Base-by-base conservation (phyloP, 257 asterid genomes). In the Ballota nigra region DNA sequence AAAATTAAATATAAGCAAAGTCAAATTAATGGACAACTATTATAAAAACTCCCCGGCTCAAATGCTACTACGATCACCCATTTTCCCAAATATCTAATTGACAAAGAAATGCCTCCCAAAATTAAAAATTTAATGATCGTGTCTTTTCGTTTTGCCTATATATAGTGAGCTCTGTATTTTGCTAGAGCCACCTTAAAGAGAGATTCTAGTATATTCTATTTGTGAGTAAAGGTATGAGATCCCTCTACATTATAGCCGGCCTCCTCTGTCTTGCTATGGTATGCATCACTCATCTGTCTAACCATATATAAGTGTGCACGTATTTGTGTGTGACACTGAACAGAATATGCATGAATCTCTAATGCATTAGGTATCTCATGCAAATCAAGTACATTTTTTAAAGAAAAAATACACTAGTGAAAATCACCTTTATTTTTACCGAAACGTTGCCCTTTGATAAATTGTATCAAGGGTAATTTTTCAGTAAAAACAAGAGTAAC, bases 211-310 rank as follows among this genome's bases (percentile, higher is more conserved):
- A 12, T 15, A 65, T 66, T 8, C 19, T 6, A 45, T 36, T 11
- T 23, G 19, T 3, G 3, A 18, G 9, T 36, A 41, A 33, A 73
- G 49, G 53, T 18, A 81, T 81, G 86, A 79, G 74, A 34, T 63
- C 74, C 18, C 6, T 33, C 4, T 16, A 63, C 58, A n/a, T 60
- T 62, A 41, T 71, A 29, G 53, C 63, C 5, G 53, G 33, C 19
- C 11, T 81, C 70, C 49, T 84, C 77, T 79, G 60, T 19, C 78
- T 84, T 58, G 70, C 80, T n/a, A 8, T 81, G 77, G 86, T 84
- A 74, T 76, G 81, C 43, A 20, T 29, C 58, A 38, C 6, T 20
- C 40, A 8, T 20, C 4, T 26, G 12, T 5, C 9, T 33, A 19
- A 63, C 11, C 6, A 20, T 13, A 28, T 26, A 15, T 56, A 16